Base-by-base conservation (phyloP, 169 alveolate genomes). In the Theileria luwenshuni region DNA sequence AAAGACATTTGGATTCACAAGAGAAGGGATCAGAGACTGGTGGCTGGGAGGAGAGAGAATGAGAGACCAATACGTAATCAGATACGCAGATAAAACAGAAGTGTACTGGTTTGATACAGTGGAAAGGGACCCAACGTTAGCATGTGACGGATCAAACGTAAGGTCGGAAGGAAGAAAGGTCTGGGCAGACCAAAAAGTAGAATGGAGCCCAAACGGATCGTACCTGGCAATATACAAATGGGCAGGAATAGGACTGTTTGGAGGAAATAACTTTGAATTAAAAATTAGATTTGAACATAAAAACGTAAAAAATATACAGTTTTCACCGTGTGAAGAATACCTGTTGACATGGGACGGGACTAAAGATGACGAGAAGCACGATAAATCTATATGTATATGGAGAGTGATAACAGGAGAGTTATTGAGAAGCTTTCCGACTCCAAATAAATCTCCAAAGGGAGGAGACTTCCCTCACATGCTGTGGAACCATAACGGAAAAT, bases 191-290 rank as follows among this genome's bases (percentile, higher is more conserved):
- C 90, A 88, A 64, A 89, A 92, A 59, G 97, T 93, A 0, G 94
- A 93, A 87, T 94, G 97, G 97, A 93, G 97, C 35, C 91, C 94
- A 21, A 92, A 87, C 69, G 97, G 97, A 12, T 92, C 96, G 19
- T 94, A 91, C 70, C 86, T 94, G 45, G 96, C 92, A 15, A 91
- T 95, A 30, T 94, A 92, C 83, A 94, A 94, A 69, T 77, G 94
- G 60, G 95, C 93, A 15, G 97, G 96, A 88, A 91, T 94, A 49
- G 96, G 92, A 27, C 84, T 94, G 19, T 94, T 94, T 92, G 96
- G 95, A 0, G 97, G 97, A 7, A 90, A 89, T 27, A 83, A 75
- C 64, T 94, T 93, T 76, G 95, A 91, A 35, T 90, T 86, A 77
- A 89, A 90, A 49, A 86, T 92, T 47, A 69, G 96, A 33, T 90